Evolutionary conservation across 306 rosid genomes (phyloP), one percentile per base, ranked within the genome.

Genomic region (Sechiopsis laciniata): DNA sequence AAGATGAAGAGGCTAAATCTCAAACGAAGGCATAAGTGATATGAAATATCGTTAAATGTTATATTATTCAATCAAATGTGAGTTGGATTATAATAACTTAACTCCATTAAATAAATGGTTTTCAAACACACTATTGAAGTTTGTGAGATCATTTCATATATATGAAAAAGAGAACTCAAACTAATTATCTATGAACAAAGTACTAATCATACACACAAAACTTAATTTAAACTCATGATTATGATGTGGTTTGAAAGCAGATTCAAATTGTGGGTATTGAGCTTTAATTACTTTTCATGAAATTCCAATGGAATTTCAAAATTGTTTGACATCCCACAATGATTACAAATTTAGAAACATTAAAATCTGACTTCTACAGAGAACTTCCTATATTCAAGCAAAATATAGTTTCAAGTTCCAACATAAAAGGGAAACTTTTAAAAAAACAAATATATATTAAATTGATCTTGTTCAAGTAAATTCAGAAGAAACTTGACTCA

Each of bases 401-500:
- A 46, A 45, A 19, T 67, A 20, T 17, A 50, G 14, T 46, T 69
- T 20, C 57, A 69, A 50, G 14, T 46, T 69, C 42, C 57, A 69
- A 51, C 42, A 69, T 22, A 6, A 24, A 50, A 24, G 74, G 14
- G 8, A 69, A 19, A 48, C 24, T 45, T 45, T 69, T 22, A 12
- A 50, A 50, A 50, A 8, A 21, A 51, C 73, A 69, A 46, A 10
- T 17, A 3, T 2, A 64, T 45, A 66, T 66, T 45, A 19, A 66
- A 12, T 14, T 1, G 2, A 50, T 15, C 32, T 48, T 50, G 14
- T 60, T 70, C 4, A 8, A 26, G 60, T 52, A 51, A 70, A 70
- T 52, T 55, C 60, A 48, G 21, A 42, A 69, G 12, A 50, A 69
- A 69, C 45, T 69, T 69, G 58, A 48, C 58, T 50, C 42, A 46